These are phyloP conservation scores for Scedosporium boydii DNA, from an alignment of 2,329 filamentous ascomycete genomes.

Conservation along the genomic window DNA sequence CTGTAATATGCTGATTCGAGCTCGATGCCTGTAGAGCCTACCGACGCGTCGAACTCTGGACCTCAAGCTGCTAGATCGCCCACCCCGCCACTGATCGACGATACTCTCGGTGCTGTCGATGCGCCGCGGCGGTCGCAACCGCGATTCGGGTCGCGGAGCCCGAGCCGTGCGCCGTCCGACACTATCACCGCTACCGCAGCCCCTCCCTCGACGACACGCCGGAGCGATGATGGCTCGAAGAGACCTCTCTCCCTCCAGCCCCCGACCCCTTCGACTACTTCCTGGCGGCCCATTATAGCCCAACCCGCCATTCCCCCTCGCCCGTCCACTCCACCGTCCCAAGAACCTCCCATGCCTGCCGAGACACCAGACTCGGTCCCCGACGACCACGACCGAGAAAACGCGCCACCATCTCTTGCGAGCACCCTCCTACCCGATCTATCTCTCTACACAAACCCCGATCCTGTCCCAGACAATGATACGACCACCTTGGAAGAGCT, in stretches of 20 bases:
- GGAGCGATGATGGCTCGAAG: conserved; percentile 4
- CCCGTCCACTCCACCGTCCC: conserved; percentile 1
- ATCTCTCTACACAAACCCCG: conserved; percentile 55
- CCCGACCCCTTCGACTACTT: not conserved
- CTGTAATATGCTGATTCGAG: not conserved
- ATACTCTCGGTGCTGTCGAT: not conserved
- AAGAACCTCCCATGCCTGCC: not conserved
- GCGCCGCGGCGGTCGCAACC: not conserved
- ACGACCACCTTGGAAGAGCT: conserved; percentile 67
- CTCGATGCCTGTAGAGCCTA: not conserved
- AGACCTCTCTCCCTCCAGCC: not conserved
- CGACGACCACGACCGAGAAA: not conserved
- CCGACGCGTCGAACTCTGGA: not conserved
- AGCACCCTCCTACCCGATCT: conserved; percentile 54
- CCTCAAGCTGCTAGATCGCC: not conserved
- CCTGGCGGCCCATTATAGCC: conserved; percentile 6
- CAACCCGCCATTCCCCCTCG: not conserved
- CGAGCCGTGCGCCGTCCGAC: not conserved
- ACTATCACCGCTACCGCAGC: not conserved
- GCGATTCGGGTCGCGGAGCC: not conserved
- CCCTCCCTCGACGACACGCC: not conserved
- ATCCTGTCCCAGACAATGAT: conserved; percentile 49
- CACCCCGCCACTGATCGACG: not conserved
- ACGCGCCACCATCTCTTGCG: conserved; percentile 4
- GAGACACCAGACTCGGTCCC: not conserved